Base-by-base conservation (phyloP, 331 rosid species). In the Telfairia occidentalis region DNA sequence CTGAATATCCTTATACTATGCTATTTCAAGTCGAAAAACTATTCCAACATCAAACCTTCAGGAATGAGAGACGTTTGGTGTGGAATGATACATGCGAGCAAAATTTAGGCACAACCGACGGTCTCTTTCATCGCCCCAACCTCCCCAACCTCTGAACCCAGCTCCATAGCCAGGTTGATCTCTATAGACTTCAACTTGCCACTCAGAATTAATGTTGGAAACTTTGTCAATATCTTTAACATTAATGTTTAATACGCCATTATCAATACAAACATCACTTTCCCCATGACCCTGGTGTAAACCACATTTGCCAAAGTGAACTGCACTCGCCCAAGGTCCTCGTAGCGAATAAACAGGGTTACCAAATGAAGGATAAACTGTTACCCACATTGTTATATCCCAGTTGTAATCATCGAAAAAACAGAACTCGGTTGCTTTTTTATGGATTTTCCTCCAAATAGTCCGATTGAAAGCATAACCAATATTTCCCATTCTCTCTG, bases 361-460 rank as follows among this genome's bases (percentile, higher is more conserved):
- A 18, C 97, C 97, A 78, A 95, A 95, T 1, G 96, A 95, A 23
- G 99, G 99, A 80, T 91, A 95, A 67, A 95, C 97, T 5, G 95
- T 90, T 18, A 96, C 95, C 99, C 99, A 95, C 99, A 95, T 90
- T 16, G 99, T 92, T 81, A 95, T 91, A 78, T 95, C 97, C 98
- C 98, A 94, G 57, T 95, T 95, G 83, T 91, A 91, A 32, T 95
- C 98, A 72, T 91, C 98, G 70, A 91, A 94, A 81, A 78, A 85
- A 49, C 97, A 95, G 82, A 95, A 91, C 7, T 90, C 84, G 46
- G 71, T 81, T 40, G 96, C 91, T 78, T 90, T 90, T 21, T 81
- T 87, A 75, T 87, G 97, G 80, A 95, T 90, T 83, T 90, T 95
- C 86, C 84, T 86, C 99, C 97, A 95, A 77, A 92, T 86, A 8